Evolutionary conservation across 1,284 basidiomycete genomes (phyloP).

Genomic region (Rhodotorula sp.): DNA sequence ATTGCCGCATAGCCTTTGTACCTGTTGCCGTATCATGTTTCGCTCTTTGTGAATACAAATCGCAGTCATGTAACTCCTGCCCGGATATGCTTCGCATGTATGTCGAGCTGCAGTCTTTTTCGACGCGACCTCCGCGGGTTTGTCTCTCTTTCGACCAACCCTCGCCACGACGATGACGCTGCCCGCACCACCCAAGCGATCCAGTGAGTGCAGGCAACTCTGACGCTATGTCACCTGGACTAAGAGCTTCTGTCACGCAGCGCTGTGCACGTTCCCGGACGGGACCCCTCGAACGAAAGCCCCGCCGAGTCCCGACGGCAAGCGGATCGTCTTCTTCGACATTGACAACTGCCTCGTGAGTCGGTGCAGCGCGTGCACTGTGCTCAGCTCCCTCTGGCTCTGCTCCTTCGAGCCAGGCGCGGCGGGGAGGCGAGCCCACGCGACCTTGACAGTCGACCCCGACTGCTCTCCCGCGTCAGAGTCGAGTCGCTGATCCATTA

Average conservation of each 20-base stretch:
- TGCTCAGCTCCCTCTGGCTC: background rate
- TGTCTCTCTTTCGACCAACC: no score
- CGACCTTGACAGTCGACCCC: background rate
- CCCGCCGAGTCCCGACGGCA: slow-evolving; percentile 7
- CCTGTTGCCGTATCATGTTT: no score
- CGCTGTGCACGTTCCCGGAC: slow-evolving; percentile 2
- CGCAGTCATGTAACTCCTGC: no score
- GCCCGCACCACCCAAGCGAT: background rate
- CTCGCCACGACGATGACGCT: background rate
- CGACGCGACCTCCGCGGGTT: no score
- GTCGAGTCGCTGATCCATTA: background rate
- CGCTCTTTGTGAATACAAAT: no score
- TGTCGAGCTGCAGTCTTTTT: no score
- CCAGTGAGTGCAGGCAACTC: background rate
- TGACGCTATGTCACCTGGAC: background rate
- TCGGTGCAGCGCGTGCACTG: background rate
- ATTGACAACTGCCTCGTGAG: slow-evolving; percentile 41
- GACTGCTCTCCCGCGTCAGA: background rate
- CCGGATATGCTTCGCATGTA: no score
- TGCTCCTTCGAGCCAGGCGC: background rate
- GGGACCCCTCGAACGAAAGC: slow-evolving; percentile 1
- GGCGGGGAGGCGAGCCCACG: background rate
- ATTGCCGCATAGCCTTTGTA: no score
- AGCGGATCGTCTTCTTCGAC: slow-evolving; percentile 35
- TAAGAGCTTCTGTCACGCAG: background rate